Percentiles rank a stretch among this genome's conserved stretches.
Evolutionary conservation across 2,329 filamentous ascomycete species (phyloP).

Genomic region (Trichoderma hamatum): DNA sequence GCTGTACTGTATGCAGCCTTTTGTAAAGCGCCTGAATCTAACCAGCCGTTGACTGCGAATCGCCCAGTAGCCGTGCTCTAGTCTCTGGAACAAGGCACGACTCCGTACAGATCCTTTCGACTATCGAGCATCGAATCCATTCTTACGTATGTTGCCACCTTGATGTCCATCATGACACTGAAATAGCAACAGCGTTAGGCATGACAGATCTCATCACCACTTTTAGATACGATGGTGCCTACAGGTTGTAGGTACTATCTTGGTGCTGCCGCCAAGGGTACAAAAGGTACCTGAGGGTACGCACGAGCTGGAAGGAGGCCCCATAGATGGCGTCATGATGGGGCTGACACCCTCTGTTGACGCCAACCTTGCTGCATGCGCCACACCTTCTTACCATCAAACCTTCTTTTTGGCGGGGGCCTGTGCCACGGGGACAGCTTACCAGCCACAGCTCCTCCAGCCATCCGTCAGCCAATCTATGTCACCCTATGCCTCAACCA

Average conservation of each 20-base stretch:
- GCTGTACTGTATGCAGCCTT: slow-evolving; percentile 17
- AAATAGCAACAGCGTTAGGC: neutral
- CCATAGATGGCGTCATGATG: slow-evolving; percentile 12
- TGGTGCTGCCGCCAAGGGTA: neutral
- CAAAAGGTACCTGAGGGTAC: neutral
- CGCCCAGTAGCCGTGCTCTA: neutral
- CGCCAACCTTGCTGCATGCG: neutral
- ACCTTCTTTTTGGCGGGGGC: neutral
- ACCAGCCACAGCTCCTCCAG: slow-evolving; percentile 19
- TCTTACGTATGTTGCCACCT: neutral
- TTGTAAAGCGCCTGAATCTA: neutral
- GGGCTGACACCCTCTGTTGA: slow-evolving; percentile 4
- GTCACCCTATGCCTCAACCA: neutral
- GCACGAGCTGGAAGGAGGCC: neutral
- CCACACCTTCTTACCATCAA: slow-evolving; percentile 1
- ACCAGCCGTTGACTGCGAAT: neutral
- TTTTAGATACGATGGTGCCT: neutral
- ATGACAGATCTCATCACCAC: neutral
- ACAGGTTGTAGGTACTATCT: neutral
- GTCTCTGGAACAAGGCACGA: neutral
- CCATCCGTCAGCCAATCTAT: too few relatives aligned
- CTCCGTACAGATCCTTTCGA: neutral
- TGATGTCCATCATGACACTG: neutral
- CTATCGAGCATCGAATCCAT: neutral
- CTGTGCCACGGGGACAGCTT: slow-evolving; percentile 1